A percentile compares a stretch with the other conserved stretches of the same genome.
phyloP scores from a whole-genome alignment of 2,329 filamentous ascomycete genomes.

The Didymella arachidicola region DNA sequence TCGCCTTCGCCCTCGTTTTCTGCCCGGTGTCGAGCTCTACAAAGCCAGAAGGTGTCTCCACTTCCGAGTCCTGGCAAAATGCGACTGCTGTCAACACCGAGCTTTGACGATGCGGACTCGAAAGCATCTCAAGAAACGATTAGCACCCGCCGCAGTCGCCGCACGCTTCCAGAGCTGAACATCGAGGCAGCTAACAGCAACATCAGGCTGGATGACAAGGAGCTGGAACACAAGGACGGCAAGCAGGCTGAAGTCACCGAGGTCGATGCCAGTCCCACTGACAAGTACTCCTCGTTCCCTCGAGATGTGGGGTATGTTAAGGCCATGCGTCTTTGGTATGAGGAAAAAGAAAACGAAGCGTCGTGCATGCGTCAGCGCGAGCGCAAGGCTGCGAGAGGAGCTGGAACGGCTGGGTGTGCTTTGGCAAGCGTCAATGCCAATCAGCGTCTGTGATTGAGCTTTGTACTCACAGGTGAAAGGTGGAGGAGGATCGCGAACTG shows the following conservation, averaged over 20 bases:
- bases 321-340: slow-evolving; percentile 1
- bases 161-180: not conserved
- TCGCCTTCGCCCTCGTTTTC: not conserved
- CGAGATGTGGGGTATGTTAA: not conserved
- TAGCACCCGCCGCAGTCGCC: not conserved
- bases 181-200: not conserved
- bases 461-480: not conserved
- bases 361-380: not conserved
- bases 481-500: not conserved
- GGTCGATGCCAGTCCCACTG: too few relatives aligned
- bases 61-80: not conserved
- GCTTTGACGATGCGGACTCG: not conserved
- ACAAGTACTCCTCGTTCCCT: not conserved
- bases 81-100: not conserved
- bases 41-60: not conserved
- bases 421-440: not conserved
- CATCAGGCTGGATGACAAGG: not conserved
- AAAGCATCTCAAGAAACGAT: not conserved
- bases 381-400: not conserved
- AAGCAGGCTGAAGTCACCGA: not conserved
- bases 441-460: not conserved
- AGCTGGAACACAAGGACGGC: not conserved
- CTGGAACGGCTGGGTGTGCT: not conserved
- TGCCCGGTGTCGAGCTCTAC: not conserved
- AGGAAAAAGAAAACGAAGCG: not conserved